phyloP scores from a whole-genome alignment of 1,284 basidiomycete species.

The Sanghuangporus baumii region DNA sequence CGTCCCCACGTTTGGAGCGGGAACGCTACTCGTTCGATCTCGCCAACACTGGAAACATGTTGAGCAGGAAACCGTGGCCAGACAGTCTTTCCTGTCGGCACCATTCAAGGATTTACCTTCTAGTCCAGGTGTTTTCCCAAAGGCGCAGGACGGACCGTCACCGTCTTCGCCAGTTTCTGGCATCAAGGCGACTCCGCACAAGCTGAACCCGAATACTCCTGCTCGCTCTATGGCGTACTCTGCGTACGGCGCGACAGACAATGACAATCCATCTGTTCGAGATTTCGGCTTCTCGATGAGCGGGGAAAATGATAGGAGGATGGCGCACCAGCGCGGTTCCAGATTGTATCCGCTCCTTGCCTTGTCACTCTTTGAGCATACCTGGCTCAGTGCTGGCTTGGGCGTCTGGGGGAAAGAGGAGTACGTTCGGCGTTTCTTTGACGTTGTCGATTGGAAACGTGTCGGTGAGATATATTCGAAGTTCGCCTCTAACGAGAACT shows the following conservation, averaged over 20 bases:
- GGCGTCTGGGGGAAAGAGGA: constrained; percentile 93
- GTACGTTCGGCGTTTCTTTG: constrained; percentile 90
- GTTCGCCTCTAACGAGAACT: background rate
- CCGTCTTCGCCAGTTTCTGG: constrained; percentile 32
- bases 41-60: constrained; percentile 22
- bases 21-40: constrained; percentile 80
- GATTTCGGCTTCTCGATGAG: background rate
- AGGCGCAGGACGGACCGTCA: constrained; percentile 4
- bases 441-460: constrained; percentile 80
- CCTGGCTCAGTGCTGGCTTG: constrained; percentile 84
- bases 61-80: background rate
- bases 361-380: constrained; percentile 85
- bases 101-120: background rate
- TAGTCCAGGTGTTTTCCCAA: background rate
- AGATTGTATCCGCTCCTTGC: constrained; percentile 69
- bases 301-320: background rate
- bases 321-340: background rate
- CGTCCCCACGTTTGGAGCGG: constrained; percentile 83
- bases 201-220: constrained; percentile 25
- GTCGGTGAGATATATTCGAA: constrained; percentile 36
- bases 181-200: constrained; percentile 21
- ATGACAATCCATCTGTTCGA: background rate
- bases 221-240: constrained; percentile 23
- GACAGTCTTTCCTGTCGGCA: background rate
- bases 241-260: background rate